Conservation (phyloP, 2,329 filamentous ascomycete genomes). For the Fusarium penzigii region DNA sequence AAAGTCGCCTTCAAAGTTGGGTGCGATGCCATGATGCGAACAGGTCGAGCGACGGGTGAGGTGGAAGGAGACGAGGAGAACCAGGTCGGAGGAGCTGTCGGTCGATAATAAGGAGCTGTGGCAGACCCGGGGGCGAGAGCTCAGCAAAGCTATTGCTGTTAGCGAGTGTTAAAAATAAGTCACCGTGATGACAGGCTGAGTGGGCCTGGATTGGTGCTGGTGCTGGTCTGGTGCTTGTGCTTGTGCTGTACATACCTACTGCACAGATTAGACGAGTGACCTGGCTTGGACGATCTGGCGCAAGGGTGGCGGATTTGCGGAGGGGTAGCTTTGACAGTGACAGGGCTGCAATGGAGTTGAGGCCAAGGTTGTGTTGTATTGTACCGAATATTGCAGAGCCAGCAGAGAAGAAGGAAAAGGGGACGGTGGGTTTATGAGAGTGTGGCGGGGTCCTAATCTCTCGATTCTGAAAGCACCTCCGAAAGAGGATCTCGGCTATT, state of each 20-base stretch:
- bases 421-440: no score
- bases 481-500: no score
- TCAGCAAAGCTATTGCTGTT: constrained; percentile 4
- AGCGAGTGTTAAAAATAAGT: no score
- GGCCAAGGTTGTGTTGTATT: no score
- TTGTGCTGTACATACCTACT: background rate
- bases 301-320: constrained; percentile 22
- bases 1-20: constrained; percentile 54
- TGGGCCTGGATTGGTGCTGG: no score
- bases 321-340: constrained; percentile 20
- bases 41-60: background rate
- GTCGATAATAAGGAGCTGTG: background rate
- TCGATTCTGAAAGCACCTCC: no score
- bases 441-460: no score
- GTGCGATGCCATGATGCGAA: constrained; percentile 39
- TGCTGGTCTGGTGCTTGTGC: background rate
- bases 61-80: background rate
- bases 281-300: constrained; percentile 13
- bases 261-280: constrained; percentile 8
- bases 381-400: no score
- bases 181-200: no score
- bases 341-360: constrained; percentile 5
- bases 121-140: background rate
- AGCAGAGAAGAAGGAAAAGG: background rate
- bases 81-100: background rate